Percentiles rank a stretch among this genome's conserved stretches.
phyloP scores from a whole-genome alignment of 257 asterid genomes.

The Cordia subcordata region DNA sequence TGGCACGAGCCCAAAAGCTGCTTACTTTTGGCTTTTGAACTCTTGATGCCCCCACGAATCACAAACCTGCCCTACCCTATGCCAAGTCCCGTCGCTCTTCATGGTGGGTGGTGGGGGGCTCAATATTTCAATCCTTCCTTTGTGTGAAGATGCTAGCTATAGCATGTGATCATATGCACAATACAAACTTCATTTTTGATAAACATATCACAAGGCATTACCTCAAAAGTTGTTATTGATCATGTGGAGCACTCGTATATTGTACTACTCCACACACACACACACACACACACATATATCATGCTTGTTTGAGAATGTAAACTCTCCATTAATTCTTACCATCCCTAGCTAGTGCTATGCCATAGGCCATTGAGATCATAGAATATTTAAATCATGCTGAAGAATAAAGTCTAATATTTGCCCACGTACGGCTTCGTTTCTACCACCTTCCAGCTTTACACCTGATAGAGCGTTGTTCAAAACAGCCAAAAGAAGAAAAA shows the following conservation, averaged over 20 bases:
- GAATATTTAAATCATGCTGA: too few relatives aligned
- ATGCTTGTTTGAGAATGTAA: not conserved
- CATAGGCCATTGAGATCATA: too few relatives aligned
- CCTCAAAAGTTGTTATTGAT: not conserved
- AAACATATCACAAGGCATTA: conserved; percentile 6
- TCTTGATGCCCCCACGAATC: conserved; percentile 21
- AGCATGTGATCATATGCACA: not conserved
- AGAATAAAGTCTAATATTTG: too few relatives aligned
- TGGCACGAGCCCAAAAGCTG: conserved; percentile 23
- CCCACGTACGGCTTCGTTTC: too few relatives aligned
- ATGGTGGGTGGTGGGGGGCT: not conserved
- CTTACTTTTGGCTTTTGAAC: conserved; percentile 24
- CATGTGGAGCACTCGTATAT: not conserved
- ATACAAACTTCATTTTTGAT: not conserved
- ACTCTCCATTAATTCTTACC: too few relatives aligned
- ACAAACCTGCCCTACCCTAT: conserved; percentile 7
- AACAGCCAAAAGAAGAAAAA: too few relatives aligned
- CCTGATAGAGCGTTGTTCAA: too few relatives aligned
- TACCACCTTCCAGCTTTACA: too few relatives aligned
- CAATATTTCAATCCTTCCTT: not conserved
- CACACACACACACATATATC: too few relatives aligned
- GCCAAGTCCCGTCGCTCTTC: conserved; percentile 6
- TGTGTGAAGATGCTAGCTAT: not conserved
- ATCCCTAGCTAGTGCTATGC: too few relatives aligned
- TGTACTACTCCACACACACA: too few relatives aligned